Base-by-base conservation (phyloP, 495 filamentous ascomycete genomes). In the Hyaloscypha hepaticicola region DNA sequence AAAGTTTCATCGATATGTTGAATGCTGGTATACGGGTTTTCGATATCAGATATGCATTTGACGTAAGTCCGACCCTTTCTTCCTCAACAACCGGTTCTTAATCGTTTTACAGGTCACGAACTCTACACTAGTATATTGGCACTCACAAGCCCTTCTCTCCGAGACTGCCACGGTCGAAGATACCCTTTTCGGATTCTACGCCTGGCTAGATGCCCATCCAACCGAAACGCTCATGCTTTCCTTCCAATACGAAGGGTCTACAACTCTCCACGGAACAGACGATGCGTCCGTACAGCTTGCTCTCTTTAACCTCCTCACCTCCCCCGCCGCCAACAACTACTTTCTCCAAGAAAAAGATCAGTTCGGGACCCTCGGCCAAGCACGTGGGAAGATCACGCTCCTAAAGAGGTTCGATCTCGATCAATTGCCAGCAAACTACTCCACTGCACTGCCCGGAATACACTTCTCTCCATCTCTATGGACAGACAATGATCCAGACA, bases 11-110 rank as follows among this genome's bases (percentile, higher is more conserved):
- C 22, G 69, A 72, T 16, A 75, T 78, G 65, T 72, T 85, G 1
- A 74, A 79, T 25, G 71, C 72, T 19, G 83, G 82, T 4, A 77
- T 82, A 21, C 76, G 83, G 7, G 82, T 77, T 53, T 83, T 85
- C 65, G 83, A 85, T 64, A 67, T 85, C 29, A 73, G 82, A 9
- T 80, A 78, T 61, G 81, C 79, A 0, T 72, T 77, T 19, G 82
- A 83, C 64, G 74, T n/a, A n/a, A n/a, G n/a, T n/a, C n/a, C n/a
- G n/a, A n/a, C n/a, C n/a, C n/a, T n/a, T n/a, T n/a, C n/a, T n/a
- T n/a, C n/a, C n/a, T n/a, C n/a, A n/a, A n/a, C n/a, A n/a, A n/a
- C n/a, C n/a, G n/a, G n/a, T n/a, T n/a, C n/a, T n/a, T n/a, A n/a
- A n/a, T n/a, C n/a, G n/a, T n/a, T n/a, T n/a, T n/a, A n/a, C n/a